Percentiles rank a stretch among this genome's conserved stretches.
These are phyloP conservation scores for Fabrea salina DNA, from an alignment of 169 alveolate species.

Conservation along the genomic window DNA sequence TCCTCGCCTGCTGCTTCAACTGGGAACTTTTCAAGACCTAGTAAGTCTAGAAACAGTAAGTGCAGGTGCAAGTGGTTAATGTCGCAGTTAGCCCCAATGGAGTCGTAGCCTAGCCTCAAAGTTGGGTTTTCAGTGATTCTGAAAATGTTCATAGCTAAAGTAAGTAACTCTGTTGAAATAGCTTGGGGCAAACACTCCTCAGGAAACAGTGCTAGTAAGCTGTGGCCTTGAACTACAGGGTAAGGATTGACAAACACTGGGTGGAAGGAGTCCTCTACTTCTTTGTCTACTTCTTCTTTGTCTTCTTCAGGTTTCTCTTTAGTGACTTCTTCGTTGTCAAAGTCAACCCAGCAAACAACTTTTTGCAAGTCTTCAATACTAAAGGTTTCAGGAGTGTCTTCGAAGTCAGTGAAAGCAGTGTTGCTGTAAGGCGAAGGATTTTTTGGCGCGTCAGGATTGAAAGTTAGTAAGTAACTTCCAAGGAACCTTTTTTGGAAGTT, in stretches of 20 bases:
- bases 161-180: not conserved
- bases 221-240: not conserved
- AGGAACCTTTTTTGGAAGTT: not conserved
- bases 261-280: conserved; percentile 15
- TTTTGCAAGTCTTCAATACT: conserved; percentile 12
- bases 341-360: conserved; percentile 18
- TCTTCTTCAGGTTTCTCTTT: conserved; percentile 18
- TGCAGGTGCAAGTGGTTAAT: conserved; percentile 3
- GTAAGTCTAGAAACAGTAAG: not conserved
- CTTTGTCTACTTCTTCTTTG: conserved; percentile 11
- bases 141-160: not conserved
- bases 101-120: conserved; percentile 13
- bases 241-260: not conserved
- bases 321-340: conserved; percentile 13
- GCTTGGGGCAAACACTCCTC: conserved; percentile 28
- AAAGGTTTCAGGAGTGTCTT: conserved; percentile 17
- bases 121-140: not conserved
- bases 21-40: not conserved
- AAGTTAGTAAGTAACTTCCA: not conserved
- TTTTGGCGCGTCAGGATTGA: not conserved
- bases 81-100: conserved; percentile 20
- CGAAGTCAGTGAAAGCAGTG: conserved; percentile 10
- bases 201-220: not conserved
- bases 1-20: not conserved
- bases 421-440: not conserved